Base-by-base conservation (phyloP, 306 rosid species). In the Dalbergia oliveri region DNA sequence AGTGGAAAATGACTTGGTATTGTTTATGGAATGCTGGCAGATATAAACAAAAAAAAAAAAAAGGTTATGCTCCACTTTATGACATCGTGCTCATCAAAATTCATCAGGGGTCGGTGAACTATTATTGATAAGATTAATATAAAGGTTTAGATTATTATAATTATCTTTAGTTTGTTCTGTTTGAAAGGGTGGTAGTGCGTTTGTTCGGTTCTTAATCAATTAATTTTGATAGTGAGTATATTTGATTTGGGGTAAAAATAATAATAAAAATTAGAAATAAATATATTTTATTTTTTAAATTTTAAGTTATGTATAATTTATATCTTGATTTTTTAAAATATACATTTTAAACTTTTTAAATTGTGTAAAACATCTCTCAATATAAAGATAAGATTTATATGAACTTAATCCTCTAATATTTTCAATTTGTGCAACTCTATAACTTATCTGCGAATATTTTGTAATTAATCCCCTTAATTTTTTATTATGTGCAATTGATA, bases 31-130 rank as follows among this genome's bases (percentile, higher is more conserved):
- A 37, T 34, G 35, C 69, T 23, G 11, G 16, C 19, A 61, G 16
- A 49, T n/a, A n/a, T n/a, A n/a, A 61, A 75, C 14, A 43, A 68
- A 37, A 37, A 2, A 37, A 37, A 3, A 4, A 62, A 21, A 9
- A 41, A 37, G 41, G 41, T 61, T 26, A 50, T 35, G 65, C 21
- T 65, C 13, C 8, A 1, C 66, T n/a, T 54, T 54, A 23, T 77
- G 67, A 66, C 58, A 67, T 78, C 4, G 60, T 68, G 59, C 75
- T 67, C 56, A 78, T 68, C 82, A 15, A 44, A 44, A 58, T 77
- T 54, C 58, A 57, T 69, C 33, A 53, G 57, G 54, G 43, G 11
- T 65, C 53, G 63, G 62, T 62, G 50, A 62, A 76, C 80, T 76
- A 49, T 63, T 76, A 18, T 76, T 9, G 70, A 37, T 65, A 62